Evolutionary conservation across 2,329 filamentous ascomycete genomes (phyloP), one percentile per base, ranked within the genome.

Genomic region (Fusarium duplospermum): DNA sequence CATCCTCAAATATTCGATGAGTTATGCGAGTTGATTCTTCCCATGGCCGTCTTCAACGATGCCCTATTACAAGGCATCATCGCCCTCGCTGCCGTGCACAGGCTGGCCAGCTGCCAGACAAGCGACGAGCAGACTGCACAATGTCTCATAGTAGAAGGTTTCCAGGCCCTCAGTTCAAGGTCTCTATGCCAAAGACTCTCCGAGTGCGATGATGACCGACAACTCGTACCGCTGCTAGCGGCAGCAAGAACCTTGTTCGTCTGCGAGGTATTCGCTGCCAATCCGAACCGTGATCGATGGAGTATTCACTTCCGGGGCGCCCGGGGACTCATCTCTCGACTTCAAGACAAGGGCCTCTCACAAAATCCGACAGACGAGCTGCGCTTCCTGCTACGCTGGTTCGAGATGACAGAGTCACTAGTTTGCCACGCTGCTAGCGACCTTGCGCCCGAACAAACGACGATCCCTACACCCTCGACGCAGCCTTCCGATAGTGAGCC

Each of bases 31-130:
- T 38, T 74, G 13, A 74, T 74, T 10, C 38, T 74, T 0, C 72
- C 72, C 2, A 74, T 74, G 72, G 71, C 71, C 4, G 59, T 74
- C n/a, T 72, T 72, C 14, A 72, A 70, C 6, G 72, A 74, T 4
- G 64, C 72, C 4, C 9, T 74, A 0, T 58, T 74, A 9, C 72
- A 74, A 10, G 71, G 64, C 2, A 74, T 74, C 7, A 66, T 74
- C 10, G 69, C 72, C 6, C 61, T 74, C 10, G 72, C 72, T 10
- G 72, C 72, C 6, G 73, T 72, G 7, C 72, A 74, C 42, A 58
- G 69, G 11, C 47, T 74, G 2, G 72, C 72, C 9, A 74, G 52
- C 6, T 74, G 72, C 62, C 69, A 64, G 18, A 74, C 72, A 8
- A 63, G 27, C 14, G 71, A 74, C 1, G 72, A 74, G 22, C 72